phyloP scores from a whole-genome alignment of 2,329 filamentous ascomycete species.

The Ceratocystis huliohia region DNA sequence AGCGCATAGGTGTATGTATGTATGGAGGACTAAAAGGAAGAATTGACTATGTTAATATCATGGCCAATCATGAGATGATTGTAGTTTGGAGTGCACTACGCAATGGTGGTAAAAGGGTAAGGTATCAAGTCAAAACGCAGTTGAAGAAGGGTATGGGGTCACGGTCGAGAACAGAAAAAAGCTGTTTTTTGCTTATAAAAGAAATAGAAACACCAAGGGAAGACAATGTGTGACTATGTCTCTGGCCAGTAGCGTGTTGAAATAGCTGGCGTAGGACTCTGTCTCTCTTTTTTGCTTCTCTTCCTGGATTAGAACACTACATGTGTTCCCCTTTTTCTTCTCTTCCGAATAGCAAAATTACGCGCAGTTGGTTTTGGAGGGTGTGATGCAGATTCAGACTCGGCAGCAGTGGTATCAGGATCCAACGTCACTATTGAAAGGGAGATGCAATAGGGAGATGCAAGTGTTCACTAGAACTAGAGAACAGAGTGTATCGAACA shows the following conservation, averaged over 20 bases:
- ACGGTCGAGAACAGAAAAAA: not conserved
- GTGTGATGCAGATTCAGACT: not conserved
- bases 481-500: not conserved
- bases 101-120: not conserved
- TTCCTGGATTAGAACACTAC: not conserved
- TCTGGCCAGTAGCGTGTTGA: not conserved
- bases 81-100: not conserved
- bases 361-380: not conserved
- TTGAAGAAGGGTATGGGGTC: not conserved
- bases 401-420: not conserved
- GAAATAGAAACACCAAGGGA: not conserved
- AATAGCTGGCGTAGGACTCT: not conserved
- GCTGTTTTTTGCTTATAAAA: not conserved
- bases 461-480: not conserved
- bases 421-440: not conserved
- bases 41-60: not conserved
- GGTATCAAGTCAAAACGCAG: not conserved
- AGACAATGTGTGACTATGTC: not conserved
- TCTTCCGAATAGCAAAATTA: not conserved
- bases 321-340: not conserved
- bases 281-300: constrained; percentile 2
- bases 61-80: not conserved
- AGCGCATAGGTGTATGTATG: not conserved
- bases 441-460: not conserved
- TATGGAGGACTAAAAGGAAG: not conserved